Base-by-base conservation (phyloP, 768 basidiomycete genomes). In the Dentipellis sp. region DNA sequence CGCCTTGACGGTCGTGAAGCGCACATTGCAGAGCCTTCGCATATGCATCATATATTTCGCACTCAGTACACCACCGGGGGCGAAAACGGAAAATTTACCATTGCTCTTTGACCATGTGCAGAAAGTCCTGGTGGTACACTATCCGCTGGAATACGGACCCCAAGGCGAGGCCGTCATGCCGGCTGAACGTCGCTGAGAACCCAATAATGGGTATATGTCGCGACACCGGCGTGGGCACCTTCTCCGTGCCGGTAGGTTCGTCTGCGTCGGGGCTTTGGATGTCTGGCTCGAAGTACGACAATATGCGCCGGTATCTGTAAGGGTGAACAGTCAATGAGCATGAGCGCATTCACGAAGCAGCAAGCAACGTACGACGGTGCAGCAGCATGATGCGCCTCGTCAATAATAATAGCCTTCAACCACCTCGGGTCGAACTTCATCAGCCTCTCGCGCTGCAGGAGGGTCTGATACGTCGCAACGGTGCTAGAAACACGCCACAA, bases 311-410 rank as follows among this genome's bases (percentile, higher is more conserved):
- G 68, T 95, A 95, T 29, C 92, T 83, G 55, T 47, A 42, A 51
- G 29, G 29, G 6, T 29, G 4, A 53, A 38, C 35, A 10, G 72
- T 35, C 16, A 16, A 46, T 48, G 54, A n/a, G 34, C 21, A 3
- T 19, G 16, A 17, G 3, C 12, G 38, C 22, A 50, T 21, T 36
- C 19, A 39, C n/a, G n/a, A n/a, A 16, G n/a, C 37, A 73, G 35
- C 22, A 19, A 4, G 36, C 29, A 29, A 55, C 83, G 54, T 71
- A 94, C 83, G 94, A 93, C 34, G 86, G 84, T 9, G 94, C 90
- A 39, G 91, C 94, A 29, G 94, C 89, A 69, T 98, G 95, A 67
- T 97, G 95, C 0, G 94, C 94, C 70, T 97, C 94, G 64, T 97
- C 94, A 3, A 97, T 75, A 47, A 95, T 83, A 57, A 97, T 75